phyloP scores from a whole-genome alignment of 2,329 filamentous ascomycete genomes.

The Alternaria arborescens region DNA sequence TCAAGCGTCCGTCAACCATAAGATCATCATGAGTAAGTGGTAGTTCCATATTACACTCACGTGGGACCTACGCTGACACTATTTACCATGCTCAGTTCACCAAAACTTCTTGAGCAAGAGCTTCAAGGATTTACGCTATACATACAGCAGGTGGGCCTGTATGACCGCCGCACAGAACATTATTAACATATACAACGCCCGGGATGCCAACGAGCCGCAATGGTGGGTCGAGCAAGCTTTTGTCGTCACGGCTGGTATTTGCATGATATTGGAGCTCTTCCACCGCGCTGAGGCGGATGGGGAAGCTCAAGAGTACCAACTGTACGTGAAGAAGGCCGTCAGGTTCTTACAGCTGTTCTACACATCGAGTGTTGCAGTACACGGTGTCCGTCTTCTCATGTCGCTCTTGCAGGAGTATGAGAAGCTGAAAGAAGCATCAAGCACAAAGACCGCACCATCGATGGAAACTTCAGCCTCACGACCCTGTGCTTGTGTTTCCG shows the following conservation, averaged over 20 bases:
- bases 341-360: constrained; percentile 36
- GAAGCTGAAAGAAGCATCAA: constrained; percentile 28
- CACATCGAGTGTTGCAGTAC: constrained; percentile 38
- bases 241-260: constrained; percentile 42
- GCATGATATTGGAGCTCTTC: constrained; percentile 41
- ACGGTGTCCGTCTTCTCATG: constrained; percentile 50
- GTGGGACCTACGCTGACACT: not conserved
- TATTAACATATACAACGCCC: constrained; percentile 48
- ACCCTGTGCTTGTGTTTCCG: constrained; percentile 5
- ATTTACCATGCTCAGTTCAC: constrained; percentile 35
- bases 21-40: constrained; percentile 53
- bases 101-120: constrained; percentile 54
- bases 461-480: not conserved
- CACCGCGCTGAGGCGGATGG: constrained; percentile 31
- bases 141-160: constrained; percentile 55
- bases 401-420: constrained; percentile 46
- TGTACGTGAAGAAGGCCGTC: constrained; percentile 46
- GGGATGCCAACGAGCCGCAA: constrained; percentile 51
- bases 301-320: constrained; percentile 35
- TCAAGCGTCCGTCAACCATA: constrained; percentile 53
- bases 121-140: constrained; percentile 54
- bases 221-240: constrained; percentile 54
- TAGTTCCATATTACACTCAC: not conserved
- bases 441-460: constrained; percentile 7
- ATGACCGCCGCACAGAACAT: constrained; percentile 54